Evolutionary conservation across 2,329 filamentous ascomycete species (phyloP).

Genomic region (Sarocladium oryzae): DNA sequence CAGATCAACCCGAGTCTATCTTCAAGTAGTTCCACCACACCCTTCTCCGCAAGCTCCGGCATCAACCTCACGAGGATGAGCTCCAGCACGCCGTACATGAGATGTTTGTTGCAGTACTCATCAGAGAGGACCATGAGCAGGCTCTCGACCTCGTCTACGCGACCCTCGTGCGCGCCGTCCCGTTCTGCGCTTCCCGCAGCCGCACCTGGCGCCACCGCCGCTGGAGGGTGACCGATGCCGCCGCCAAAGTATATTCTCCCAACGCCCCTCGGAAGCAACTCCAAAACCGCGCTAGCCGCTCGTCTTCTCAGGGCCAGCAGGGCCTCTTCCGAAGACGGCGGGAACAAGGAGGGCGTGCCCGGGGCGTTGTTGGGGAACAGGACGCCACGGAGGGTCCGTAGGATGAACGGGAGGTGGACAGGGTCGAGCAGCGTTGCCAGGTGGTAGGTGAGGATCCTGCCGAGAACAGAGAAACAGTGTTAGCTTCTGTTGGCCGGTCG

Average conservation of each 20-base stretch:
- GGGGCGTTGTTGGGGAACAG: slow-evolving; percentile 83
- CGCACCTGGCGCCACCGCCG: slow-evolving; percentile 7
- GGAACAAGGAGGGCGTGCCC: slow-evolving; percentile 53
- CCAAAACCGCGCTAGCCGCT: slow-evolving; percentile 56
- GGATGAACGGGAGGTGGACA: slow-evolving; percentile 56
- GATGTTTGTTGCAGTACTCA: slow-evolving; percentile 85
- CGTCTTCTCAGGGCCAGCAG: slow-evolving; percentile 56
- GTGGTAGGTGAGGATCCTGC: slow-evolving; percentile 53
- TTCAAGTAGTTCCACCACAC: slow-evolving; percentile 64
- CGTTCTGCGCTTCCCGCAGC: slow-evolving; percentile 16
- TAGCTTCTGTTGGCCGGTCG: not conserved
- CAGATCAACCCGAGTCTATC: slow-evolving; percentile 61
- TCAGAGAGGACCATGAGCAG: slow-evolving; percentile 73
- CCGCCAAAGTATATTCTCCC: slow-evolving; percentile 45
- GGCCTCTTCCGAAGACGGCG: slow-evolving; percentile 54
- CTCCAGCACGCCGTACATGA: slow-evolving; percentile 79
- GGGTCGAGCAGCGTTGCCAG: slow-evolving; percentile 55
- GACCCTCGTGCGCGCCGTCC: slow-evolving; percentile 37
- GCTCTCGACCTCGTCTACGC: slow-evolving; percentile 54
- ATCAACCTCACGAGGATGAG: slow-evolving; percentile 73
- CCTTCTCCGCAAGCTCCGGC: slow-evolving; percentile 73
- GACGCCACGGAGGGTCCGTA: slow-evolving; percentile 66
- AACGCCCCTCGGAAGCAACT: slow-evolving; percentile 39
- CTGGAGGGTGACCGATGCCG: slow-evolving; percentile 20
- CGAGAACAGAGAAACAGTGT: slow-evolving; percentile 10